Conservation (phyloP, 305 asterid genomes). For the Fraxinus angustifolia region DNA sequence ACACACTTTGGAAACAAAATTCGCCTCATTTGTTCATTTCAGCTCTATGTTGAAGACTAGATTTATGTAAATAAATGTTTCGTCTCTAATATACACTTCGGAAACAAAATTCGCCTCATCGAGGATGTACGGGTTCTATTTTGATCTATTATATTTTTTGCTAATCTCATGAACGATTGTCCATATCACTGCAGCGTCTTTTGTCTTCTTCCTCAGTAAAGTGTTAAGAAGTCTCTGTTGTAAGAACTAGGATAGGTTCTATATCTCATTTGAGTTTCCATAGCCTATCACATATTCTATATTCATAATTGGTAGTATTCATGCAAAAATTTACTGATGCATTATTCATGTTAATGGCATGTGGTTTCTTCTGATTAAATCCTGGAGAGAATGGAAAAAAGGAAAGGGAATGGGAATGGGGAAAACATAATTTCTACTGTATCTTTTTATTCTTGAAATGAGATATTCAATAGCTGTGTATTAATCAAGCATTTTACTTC, state of each 20-base stretch:
- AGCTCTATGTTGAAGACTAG: background rate
- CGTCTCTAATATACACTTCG: background rate
- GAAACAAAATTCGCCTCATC: background rate
- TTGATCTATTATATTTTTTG: background rate
- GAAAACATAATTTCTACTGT: conserved; percentile 6
- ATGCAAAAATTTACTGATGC: background rate
- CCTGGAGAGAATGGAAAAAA: background rate
- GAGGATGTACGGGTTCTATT: background rate
- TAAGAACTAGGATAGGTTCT: background rate
- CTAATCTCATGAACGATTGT: background rate
- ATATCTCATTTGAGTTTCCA: background rate
- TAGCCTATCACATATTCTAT: background rate
- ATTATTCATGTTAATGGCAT: background rate
- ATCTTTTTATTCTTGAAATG: conserved; percentile 3
- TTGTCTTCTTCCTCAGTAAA: background rate
- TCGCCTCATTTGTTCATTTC: background rate
- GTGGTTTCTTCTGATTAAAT: background rate
- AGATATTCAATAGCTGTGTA: conserved; percentile 1
- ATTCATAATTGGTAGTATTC: background rate
- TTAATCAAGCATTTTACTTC: conserved; percentile 29
- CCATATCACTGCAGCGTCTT: background rate
- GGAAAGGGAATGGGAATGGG: background rate
- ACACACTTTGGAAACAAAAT: background rate
- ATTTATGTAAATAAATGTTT: background rate
- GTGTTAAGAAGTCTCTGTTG: background rate